Conservation (phyloP, 331 rosid species). For the Acacia pycnantha region DNA sequence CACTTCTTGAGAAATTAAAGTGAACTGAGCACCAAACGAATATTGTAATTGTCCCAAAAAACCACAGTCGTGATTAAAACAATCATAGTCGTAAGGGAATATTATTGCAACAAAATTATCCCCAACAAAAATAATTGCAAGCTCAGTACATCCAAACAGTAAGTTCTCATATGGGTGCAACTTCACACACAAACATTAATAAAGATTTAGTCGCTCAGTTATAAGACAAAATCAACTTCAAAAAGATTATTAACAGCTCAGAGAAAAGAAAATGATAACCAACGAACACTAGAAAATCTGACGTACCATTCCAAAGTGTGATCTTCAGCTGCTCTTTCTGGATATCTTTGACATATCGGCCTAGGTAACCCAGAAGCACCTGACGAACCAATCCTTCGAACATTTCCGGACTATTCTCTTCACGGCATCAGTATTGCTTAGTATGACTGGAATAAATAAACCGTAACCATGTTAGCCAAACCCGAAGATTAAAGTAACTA, state of each 20-base stretch:
- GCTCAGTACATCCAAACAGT: not conserved
- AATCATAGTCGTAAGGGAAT: not conserved
- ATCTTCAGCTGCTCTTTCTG: constrained; percentile 89
- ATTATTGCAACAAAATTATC: not conserved
- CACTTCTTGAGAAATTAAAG: not conserved
- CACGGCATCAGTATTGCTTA: constrained; percentile 15
- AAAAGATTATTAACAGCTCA: not conserved
- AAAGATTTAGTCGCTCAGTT: not conserved
- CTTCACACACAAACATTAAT: not conserved
- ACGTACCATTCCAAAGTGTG: constrained; percentile 71
- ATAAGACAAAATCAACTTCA: not conserved
- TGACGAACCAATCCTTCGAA: constrained; percentile 78
- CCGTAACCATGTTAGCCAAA: constrained; percentile 21
- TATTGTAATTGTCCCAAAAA: not conserved
- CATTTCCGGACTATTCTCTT: constrained; percentile 46
- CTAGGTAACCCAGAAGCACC: constrained; percentile 77
- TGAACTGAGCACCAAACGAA: not conserved
- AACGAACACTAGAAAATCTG: not conserved
- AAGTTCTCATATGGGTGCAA: not conserved
- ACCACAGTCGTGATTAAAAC: not conserved
- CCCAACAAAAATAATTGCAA: not conserved
- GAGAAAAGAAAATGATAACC: constrained; percentile 1
- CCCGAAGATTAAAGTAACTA: not conserved
- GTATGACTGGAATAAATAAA: constrained; percentile 36
- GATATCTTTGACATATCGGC: constrained; percentile 78